These are phyloP conservation scores for Lumnitzera racemosa DNA, from an alignment of 345 rosid species.

Conservation along the genomic window DNA sequence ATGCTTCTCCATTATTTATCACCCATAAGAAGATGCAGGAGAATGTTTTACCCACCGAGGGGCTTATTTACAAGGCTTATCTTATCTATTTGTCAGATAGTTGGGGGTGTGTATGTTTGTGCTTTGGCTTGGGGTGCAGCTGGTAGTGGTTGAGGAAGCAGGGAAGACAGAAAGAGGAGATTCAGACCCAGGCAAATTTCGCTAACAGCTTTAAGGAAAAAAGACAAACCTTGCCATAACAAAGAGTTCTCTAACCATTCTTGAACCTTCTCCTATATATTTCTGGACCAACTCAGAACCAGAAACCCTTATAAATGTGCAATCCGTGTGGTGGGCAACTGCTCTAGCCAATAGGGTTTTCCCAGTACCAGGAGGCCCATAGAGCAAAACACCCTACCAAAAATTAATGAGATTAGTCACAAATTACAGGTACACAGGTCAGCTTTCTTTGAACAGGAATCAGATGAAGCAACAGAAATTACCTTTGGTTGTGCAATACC, in stretches of 20 bases:
- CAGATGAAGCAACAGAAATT: background rate
- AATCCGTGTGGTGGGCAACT: conserved; percentile 98
- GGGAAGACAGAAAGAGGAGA: too few relatives aligned
- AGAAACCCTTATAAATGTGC: conserved; percentile 98
- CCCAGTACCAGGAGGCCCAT: conserved; percentile 99
- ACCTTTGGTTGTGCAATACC: conserved; percentile 99
- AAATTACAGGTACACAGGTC: background rate
- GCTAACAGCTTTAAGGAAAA: too few relatives aligned
- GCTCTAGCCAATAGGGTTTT: conserved; percentile 97
- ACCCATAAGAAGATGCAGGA: too few relatives aligned
- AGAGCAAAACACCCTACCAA: conserved; percentile 80
- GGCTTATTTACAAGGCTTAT: too few relatives aligned
- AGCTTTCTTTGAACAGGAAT: background rate
- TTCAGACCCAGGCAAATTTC: too few relatives aligned
- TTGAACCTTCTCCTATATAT: conserved; percentile 97
- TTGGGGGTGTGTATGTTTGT: too few relatives aligned
- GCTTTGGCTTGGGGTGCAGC: too few relatives aligned
- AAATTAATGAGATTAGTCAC: background rate
- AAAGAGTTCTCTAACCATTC: conserved; percentile 98
- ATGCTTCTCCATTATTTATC: too few relatives aligned
- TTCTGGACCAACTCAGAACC: conserved; percentile 97
- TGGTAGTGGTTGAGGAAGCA: too few relatives aligned
- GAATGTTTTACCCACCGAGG: too few relatives aligned
- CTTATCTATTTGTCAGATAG: too few relatives aligned
- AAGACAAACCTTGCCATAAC: conserved; percentile 92